Base-by-base conservation (phyloP, 257 asterid genomes). In the Forsythia viridissima region DNA sequence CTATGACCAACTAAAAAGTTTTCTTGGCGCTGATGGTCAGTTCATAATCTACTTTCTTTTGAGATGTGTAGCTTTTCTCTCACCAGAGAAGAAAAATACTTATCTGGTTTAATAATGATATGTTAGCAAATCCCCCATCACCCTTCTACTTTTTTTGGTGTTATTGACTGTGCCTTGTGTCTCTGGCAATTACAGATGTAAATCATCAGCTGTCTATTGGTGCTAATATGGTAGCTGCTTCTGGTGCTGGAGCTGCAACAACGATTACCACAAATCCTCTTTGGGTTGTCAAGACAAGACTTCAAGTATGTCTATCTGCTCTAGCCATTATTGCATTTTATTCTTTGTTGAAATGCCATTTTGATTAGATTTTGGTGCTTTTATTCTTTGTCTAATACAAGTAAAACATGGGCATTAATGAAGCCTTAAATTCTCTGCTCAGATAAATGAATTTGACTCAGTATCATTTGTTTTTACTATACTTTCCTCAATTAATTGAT, bases 191-290 rank as follows among this genome's bases (percentile, higher is more conserved):
- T 85, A 55, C 82, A 95, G 99, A 90, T 85, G 91, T 78, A 76
- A 90, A 82, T 75, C 99, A 91, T 88, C 96, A 90, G 78, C 96
- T 95, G 76, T 88, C 99, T 0, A 15, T 95, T 77, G 97, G 99
- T 87, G 96, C 93, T 40, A 93, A 93, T 81, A 83, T 95, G 98
- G 70, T 92, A 73, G 97, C 99, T 85, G 99, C 99, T 78, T 87
- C 97, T 65, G 99, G 97, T 83, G 99, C 99, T 77, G 99, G 99
- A 77, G 97, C 96, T 81, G 97, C 94, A 18, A 95, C 99, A 3
- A 86, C 92, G 0, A 82, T 93, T 81, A 93, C 91, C 48, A 95
- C 94, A 74, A 95, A 93, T 86, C 99, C 99, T 80, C 97, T 95
- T 42, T 93, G 99, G 99, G 98, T 95, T 86, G 97, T 95, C 82